Conservation (phyloP, 805 yeast species). For the Nakazawaea ishiwadae region DNA sequence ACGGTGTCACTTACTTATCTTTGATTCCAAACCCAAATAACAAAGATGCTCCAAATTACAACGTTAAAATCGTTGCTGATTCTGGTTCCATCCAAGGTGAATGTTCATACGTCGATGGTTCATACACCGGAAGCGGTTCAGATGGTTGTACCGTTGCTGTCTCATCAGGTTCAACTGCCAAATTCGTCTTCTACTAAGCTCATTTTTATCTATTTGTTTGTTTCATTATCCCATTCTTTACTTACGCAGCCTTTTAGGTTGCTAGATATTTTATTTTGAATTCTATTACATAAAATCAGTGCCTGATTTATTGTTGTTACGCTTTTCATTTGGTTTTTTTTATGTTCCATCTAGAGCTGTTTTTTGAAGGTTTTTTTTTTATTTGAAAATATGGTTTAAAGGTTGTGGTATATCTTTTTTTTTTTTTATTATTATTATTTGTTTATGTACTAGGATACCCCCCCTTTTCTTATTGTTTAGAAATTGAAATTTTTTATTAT, state of each 20-base stretch:
- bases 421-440: too few species aligned
- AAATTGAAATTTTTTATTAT: too few species aligned
- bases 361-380: too few species aligned
- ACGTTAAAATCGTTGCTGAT: constrained; percentile 38
- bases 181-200: constrained; percentile 25
- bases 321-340: too few species aligned
- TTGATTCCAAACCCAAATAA: constrained; percentile 96
- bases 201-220: not conserved
- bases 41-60: constrained; percentile 50
- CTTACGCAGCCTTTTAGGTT: not conserved
- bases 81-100: constrained; percentile 34
- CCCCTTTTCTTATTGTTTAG: too few species aligned
- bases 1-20: constrained; percentile 75
- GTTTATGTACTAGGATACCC: too few species aligned
- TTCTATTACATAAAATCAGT: too few species aligned
- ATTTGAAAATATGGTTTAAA: too few species aligned
- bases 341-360: too few species aligned
- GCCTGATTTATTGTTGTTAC: too few species aligned
- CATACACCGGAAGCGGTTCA: constrained; percentile 48
- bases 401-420: too few species aligned
- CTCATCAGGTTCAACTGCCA: constrained; percentile 27
- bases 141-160: constrained; percentile 77
- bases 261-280: not conserved
- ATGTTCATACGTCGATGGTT: constrained; percentile 38
- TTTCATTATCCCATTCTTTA: not conserved